phyloP scores from a whole-genome alignment of 495 filamentous ascomycete species.

The Talaromyces nanjingensis region DNA sequence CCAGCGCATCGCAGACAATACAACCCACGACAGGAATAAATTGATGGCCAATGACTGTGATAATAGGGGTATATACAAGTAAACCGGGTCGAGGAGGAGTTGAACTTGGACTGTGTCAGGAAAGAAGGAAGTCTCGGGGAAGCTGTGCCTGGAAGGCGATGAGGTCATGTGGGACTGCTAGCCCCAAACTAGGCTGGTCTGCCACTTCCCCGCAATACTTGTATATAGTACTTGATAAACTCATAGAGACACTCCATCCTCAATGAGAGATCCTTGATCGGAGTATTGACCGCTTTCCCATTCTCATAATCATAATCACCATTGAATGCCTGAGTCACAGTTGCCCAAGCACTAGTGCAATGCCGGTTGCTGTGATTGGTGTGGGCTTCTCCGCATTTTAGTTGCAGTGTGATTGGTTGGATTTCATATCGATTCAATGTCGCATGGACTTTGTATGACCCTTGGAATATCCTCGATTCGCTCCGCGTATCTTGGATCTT shows the following conservation, averaged over 20 bases:
- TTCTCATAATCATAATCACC: neutral
- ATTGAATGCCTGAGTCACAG: neutral
- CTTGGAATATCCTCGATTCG: neutral
- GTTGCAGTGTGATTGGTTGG: neutral
- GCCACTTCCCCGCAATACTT: neutral
- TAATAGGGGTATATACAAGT: neutral
- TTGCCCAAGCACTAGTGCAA: too few species aligned
- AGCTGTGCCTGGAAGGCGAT: constrained; percentile 1
- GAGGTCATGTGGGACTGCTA: constrained; percentile 2
- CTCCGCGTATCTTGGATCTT: neutral
- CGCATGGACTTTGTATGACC: neutral
- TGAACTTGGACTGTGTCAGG: neutral
- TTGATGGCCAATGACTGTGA: neutral
- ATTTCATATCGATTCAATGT: neutral
- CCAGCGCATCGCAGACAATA: constrained; percentile 24
- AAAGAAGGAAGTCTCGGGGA: neutral
- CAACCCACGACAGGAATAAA: neutral
- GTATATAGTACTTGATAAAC: too few species aligned
- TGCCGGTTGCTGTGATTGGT: neutral
- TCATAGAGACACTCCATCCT: neutral
- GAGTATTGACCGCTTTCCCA: too few species aligned
- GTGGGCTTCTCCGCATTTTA: neutral
- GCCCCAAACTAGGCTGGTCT: neutral
- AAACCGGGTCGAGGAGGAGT: neutral
- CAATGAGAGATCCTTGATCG: too few species aligned